A percentile compares a stretch with the other conserved stretches of the same genome.
Conservation (phyloP, 345 rosid genomes). For the Moricandia moricandioides region DNA sequence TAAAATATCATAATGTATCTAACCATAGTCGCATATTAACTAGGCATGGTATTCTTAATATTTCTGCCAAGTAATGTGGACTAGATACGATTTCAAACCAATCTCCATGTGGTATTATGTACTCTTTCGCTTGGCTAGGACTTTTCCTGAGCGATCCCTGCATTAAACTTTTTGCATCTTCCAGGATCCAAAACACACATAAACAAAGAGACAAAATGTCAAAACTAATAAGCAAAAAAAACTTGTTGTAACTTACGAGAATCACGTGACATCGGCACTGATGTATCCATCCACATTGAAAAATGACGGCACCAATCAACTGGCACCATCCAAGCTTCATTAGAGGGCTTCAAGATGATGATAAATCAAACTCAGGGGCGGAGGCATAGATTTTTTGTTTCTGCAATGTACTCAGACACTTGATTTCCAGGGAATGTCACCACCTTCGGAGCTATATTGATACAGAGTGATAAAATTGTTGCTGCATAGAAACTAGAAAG, state of each 20-base stretch:
- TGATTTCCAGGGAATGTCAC: slow-evolving; percentile 41
- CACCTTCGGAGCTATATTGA: slow-evolving; percentile 40
- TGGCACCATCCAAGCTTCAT: slow-evolving; percentile 54
- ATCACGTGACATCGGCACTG: slow-evolving; percentile 61
- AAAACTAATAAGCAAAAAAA: not conserved
- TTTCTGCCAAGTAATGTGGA: slow-evolving; percentile 82
- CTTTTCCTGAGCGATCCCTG: slow-evolving; percentile 57
- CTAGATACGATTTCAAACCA: slow-evolving; percentile 80
- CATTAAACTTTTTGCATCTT: not conserved
- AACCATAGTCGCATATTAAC: no score
- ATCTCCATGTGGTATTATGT: slow-evolving; percentile 64
- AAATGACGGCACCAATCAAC: slow-evolving; percentile 59
- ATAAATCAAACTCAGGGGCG: slow-evolving; percentile 37
- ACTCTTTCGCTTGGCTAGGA: slow-evolving; percentile 38
- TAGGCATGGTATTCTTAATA: slow-evolving; percentile 39
- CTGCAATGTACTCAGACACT: slow-evolving; percentile 45
- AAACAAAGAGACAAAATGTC: not conserved
- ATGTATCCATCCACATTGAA: slow-evolving; percentile 71
- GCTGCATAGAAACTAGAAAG: slow-evolving; percentile 53
- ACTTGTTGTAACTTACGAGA: slow-evolving; percentile 44
- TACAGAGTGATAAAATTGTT: slow-evolving; percentile 65
- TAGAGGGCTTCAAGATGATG: slow-evolving; percentile 42
- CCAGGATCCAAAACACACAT: slow-evolving; percentile 11
- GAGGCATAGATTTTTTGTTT: slow-evolving; percentile 40
- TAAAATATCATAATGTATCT: no score